Evolutionary conservation across 768 basidiomycete species (phyloP).

Genomic region (Boletus subcaerulescens): DNA sequence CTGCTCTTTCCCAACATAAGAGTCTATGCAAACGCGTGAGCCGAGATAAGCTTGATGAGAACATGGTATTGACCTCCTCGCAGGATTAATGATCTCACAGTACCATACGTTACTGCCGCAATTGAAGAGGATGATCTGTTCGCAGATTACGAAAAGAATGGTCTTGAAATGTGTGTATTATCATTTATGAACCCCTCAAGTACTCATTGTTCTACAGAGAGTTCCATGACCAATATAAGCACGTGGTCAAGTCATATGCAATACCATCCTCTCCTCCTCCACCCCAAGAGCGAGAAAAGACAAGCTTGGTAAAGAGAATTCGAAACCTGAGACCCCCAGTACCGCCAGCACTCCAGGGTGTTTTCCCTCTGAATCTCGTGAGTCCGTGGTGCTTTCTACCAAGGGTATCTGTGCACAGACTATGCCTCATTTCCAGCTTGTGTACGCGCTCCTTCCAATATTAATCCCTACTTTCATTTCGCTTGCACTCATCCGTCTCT

Average conservation of each 20-base stretch:
- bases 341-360: conserved; percentile 55
- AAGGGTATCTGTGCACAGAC: neutral
- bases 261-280: conserved; percentile 44
- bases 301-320: conserved; percentile 43
- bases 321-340: conserved; percentile 44
- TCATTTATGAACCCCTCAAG: conserved; percentile 1
- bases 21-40: conserved; percentile 81
- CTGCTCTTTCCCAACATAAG: conserved; percentile 61
- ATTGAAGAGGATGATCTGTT: conserved; percentile 72
- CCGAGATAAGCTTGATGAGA: neutral
- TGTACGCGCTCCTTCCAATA: conserved; percentile 59
- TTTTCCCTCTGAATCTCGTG: conserved; percentile 73
- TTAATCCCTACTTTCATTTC: conserved; percentile 59
- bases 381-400: conserved; percentile 21
- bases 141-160: conserved; percentile 49
- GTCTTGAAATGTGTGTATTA: conserved; percentile 57
- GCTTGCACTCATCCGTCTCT: conserved; percentile 53
- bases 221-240: conserved; percentile 52
- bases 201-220: conserved; percentile 38
- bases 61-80: neutral
- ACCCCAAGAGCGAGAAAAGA: conserved; percentile 37
- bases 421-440: conserved; percentile 35
- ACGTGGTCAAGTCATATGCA: conserved; percentile 53
- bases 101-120: conserved; percentile 78
- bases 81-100: conserved; percentile 73